Base-by-base conservation (phyloP, 2,329 filamentous ascomycete species). In the Aspergillus spinulosporus region DNA sequence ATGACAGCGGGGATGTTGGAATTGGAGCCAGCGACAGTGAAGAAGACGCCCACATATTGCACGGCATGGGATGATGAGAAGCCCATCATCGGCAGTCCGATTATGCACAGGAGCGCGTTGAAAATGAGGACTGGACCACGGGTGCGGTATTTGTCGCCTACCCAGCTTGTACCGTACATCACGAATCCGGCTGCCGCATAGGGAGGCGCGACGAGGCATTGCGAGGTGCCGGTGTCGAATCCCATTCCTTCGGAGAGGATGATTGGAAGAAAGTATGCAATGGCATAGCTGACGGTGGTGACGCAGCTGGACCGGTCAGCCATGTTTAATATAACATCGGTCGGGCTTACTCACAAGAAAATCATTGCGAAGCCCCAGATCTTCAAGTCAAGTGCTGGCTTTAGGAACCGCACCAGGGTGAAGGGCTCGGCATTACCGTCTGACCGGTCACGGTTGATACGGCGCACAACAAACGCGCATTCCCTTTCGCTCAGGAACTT, bases 211-310 rank as follows among this genome's bases (percentile, higher is more conserved):
- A 87, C 81, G 4, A 92, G 82, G 67, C 87, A 90, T 72, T 91
- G 88, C 0, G 88, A 78, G 47, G 77, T 77, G 11, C 80, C 86
- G 8, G 86, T 77, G 46, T 72, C 76, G 76, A 89, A 92, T 11
- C 83, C 82, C 77, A 92, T 82, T 34, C 80, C 80, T 31, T 73
- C 61, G 9, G 68, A 66, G 5, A 95, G 82, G 65, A 94, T 89
- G 65, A 92, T 84, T 11, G 90, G 89, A 3, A 92, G 74, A 68
- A 92, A 92, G 71, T 88, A 93, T 1, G 88, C 87, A 5, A 94
- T 81, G 0, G 89, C 85, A 68, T 94, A 93, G 4, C 82, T 82
- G 3, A 82, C 82, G 14, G 88, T 89, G 1, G 89, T 91, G 2
- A 83, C 83, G 72, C 84, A 66, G 40, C 65, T 67, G 37, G 2